These are phyloP conservation scores for Penicillium psychrofluorescens DNA, from an alignment of 495 filamentous ascomycete genomes.

Conservation along the genomic window DNA sequence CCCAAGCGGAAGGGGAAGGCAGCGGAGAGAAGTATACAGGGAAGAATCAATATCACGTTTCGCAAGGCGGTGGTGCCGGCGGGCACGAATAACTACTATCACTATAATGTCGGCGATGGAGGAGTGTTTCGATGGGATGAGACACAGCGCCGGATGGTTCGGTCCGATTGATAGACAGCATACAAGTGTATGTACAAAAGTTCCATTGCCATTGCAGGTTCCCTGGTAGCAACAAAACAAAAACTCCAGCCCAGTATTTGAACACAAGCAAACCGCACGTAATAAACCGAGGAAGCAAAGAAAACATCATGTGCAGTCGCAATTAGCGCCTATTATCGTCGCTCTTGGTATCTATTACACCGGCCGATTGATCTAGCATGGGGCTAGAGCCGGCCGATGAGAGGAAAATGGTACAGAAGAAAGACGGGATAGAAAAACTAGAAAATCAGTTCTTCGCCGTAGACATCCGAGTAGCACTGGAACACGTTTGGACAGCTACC, in stretches of 20 bases:
- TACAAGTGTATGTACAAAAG: background rate
- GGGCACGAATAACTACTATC: slow-evolving; percentile 66
- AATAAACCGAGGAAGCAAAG: background rate
- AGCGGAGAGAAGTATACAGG: slow-evolving; percentile 28
- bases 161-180: background rate
- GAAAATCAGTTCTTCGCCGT: slow-evolving; percentile 25
- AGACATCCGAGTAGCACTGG: slow-evolving; percentile 42
- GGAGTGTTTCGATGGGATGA: slow-evolving; percentile 56
- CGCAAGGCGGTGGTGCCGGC: slow-evolving; percentile 53
- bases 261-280: background rate
- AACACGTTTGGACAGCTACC: slow-evolving; percentile 37
- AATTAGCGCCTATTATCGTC: background rate
- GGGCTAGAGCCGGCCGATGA: background rate
- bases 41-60: slow-evolving; percentile 72
- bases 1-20: slow-evolving; percentile 59
- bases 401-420: slow-evolving; percentile 1
- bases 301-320: slow-evolving; percentile 3
- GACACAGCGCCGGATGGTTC: slow-evolving; percentile 44
- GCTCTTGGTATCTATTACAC: background rate
- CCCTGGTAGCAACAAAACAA: too few species aligned
- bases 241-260: background rate
- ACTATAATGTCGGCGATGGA: slow-evolving; percentile 68
- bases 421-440: slow-evolving; percentile 5
- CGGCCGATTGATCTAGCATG: background rate
- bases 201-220: too few species aligned